Evolutionary conservation across 1,284 basidiomycete species (phyloP), one percentile per base, ranked within the genome.

Genomic region (Sphaerobolus stellatus): DNA sequence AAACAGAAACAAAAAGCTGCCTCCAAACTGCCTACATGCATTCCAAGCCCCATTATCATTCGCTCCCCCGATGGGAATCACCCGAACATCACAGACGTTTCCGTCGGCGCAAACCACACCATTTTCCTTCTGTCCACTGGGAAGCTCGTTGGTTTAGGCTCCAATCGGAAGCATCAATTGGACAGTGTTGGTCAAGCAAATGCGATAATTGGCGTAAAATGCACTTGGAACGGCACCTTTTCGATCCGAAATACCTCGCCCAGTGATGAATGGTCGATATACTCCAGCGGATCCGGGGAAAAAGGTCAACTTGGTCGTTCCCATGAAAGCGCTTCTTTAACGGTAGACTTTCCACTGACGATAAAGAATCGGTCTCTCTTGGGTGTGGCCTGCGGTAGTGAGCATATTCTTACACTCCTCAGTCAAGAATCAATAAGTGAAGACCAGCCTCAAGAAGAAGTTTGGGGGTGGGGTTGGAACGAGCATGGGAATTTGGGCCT

Each of bases 381-480:
- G 27, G 57, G 64, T n/a, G 58, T 84, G 22, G 74, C 71, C 1
- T 88, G 88, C 54, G 93, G 93, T 5, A 90, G 89, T 61, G 93
- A 96, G 66, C 93, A 96, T 68, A 77, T 91, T 3, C 70, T 95
- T 2, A 71, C 75, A 6, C 61, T 79, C 14, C 54, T 75, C 11
- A 33, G 45, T 4, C 40, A 56, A 4, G 57, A 58, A n/a, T 55
- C 61, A 24, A 56, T 48, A 38, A 38, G 45, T 33, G 54, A 24
- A 58, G 29, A 46, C 31, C 7, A 16, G 9, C 31, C 45, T 4
- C 40, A 56, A 4, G 57, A 58, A n/a, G 79, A 81, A 58, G 79
- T 94, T 1, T 89, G 82, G 80, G 87, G 82, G 0, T 95, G 93
- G 87, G 94, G 94, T 0, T 96, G 94, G 94, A 97, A 96, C 68